A percentile compares a stretch with the other conserved stretches of the same genome.
Conservation (phyloP, 1,284 basidiomycete genomes). For the Psilocybe mexicana region DNA sequence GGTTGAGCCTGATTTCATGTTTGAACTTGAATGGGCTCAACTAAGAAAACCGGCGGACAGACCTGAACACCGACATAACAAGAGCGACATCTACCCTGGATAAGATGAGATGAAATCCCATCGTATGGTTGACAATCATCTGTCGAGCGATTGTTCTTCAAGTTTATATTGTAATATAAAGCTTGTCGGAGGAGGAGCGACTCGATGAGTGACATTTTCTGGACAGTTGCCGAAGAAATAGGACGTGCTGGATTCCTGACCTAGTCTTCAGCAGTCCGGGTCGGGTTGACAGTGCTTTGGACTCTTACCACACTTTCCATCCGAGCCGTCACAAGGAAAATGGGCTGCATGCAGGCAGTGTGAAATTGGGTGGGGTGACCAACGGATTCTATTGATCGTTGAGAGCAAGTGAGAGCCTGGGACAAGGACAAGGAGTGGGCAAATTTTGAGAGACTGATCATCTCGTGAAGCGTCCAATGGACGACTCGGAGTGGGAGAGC, state of each 20-base stretch:
- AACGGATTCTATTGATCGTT: background rate
- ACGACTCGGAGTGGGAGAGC: conserved; percentile 1
- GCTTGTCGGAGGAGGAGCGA: background rate
- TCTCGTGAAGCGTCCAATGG: background rate
- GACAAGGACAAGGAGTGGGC: background rate
- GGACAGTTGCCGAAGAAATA: background rate
- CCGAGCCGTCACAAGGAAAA: background rate
- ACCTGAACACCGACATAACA: background rate
- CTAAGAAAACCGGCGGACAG: too few species aligned
- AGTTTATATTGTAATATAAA: background rate
- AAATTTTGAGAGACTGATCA: background rate
- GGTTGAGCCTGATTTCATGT: too few species aligned
- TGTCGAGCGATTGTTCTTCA: background rate
- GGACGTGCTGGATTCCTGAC: background rate
- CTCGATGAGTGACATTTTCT: background rate
- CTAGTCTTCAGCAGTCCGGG: background rate
- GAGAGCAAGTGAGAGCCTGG: background rate
- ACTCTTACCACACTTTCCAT: background rate
- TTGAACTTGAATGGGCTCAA: too few species aligned
- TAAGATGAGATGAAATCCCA: background rate
- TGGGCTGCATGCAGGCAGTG: background rate
- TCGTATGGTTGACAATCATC: background rate
- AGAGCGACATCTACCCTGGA: background rate
- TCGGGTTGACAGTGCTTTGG: background rate
- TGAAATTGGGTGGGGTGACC: background rate